Conservation (phyloP, 148 eudicot species). For the Persicaria maculosa region DNA sequence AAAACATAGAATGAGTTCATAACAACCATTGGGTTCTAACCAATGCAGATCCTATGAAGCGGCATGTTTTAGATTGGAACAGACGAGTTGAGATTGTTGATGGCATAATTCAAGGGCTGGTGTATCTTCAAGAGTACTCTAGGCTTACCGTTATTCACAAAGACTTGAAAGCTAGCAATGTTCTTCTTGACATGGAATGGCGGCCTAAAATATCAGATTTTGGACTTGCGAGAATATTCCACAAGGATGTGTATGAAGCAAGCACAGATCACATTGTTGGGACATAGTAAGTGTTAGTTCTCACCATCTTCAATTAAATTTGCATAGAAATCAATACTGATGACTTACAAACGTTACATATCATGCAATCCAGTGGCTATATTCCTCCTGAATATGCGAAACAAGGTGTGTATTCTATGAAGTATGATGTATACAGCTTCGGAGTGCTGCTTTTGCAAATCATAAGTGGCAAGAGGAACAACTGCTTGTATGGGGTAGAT, state of each 20-base stretch:
- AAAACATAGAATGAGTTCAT: not conserved
- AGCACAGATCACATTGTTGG: conserved; percentile 17
- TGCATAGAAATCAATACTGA: no score
- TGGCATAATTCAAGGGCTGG: conserved; percentile 21
- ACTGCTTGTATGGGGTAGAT: not conserved
- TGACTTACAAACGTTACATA: no score
- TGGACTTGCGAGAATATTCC: conserved; percentile 23
- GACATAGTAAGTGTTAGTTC: conserved; percentile 20
- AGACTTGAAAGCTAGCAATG: conserved; percentile 25
- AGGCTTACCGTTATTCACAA: conserved; percentile 20
- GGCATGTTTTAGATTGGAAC: conserved; percentile 16
- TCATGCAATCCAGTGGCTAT: conserved; percentile 18
- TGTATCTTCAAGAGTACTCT: conserved; percentile 25
- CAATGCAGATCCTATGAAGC: conserved; percentile 11
- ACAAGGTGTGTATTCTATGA: conserved; percentile 19
- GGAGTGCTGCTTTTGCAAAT: conserved; percentile 23
- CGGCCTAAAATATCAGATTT: conserved; percentile 28
- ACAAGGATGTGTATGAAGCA: conserved; percentile 13
- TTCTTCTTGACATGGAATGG: conserved; percentile 22
- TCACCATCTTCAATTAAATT: not conserved
- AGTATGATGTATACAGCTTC: conserved; percentile 27
- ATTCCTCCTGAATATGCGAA: conserved; percentile 23
- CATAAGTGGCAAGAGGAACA: conserved; percentile 15
- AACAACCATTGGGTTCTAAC: not conserved
- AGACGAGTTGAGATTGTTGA: conserved; percentile 19